phyloP scores from a whole-genome alignment of 2,329 filamentous ascomycete genomes.

The Dichotomopilus funicola region DNA sequence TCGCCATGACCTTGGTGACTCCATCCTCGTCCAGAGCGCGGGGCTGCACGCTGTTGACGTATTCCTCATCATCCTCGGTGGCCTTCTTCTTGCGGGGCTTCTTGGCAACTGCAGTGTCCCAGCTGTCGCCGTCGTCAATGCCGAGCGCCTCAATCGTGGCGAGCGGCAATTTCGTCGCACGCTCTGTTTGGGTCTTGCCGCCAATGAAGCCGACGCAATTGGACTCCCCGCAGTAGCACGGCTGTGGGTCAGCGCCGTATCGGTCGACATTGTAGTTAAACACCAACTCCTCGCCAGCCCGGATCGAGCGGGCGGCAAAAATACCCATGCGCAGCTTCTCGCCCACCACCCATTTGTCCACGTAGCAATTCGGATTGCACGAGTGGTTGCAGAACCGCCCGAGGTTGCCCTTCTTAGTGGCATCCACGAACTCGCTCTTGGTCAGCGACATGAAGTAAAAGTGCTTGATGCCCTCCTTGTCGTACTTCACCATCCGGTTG shows the following conservation, averaged over 20 bases:
- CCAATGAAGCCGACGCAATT: conserved; percentile 97
- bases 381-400: conserved; percentile 98
- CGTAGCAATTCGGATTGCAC: conserved; percentile 97
- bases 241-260: conserved; percentile 93
- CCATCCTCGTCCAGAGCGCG: conserved; percentile 73
- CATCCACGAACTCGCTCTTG: conserved; percentile 94
- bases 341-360: conserved; percentile 98
- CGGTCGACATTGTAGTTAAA: conserved; percentile 99
- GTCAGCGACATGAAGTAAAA: conserved; percentile 99
- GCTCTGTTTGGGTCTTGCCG: conserved; percentile 94
- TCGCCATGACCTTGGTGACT: conserved; percentile 91
- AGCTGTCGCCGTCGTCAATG: conserved; percentile 85
- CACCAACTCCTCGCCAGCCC: conserved; percentile 86
- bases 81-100: conserved; percentile 88
- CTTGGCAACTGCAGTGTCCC: conserved; percentile 85
- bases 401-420: conserved; percentile 92
- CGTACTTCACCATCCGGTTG: conserved; percentile 85
- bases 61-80: conserved; percentile 89
- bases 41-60: conserved; percentile 81
- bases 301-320: conserved; percentile 79
- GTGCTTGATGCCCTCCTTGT: conserved; percentile 94
- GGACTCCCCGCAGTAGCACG: conserved; percentile 89
- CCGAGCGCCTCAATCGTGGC: conserved; percentile 91
- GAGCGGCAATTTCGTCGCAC: conserved; percentile 82
- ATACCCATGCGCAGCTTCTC: conserved; percentile 98